A percentile compares a stretch with the other conserved stretches of the same genome.
Evolutionary conservation across 75 land plant genomes (phyloP).

Genomic region (Isoetes taiwanensis): DNA sequence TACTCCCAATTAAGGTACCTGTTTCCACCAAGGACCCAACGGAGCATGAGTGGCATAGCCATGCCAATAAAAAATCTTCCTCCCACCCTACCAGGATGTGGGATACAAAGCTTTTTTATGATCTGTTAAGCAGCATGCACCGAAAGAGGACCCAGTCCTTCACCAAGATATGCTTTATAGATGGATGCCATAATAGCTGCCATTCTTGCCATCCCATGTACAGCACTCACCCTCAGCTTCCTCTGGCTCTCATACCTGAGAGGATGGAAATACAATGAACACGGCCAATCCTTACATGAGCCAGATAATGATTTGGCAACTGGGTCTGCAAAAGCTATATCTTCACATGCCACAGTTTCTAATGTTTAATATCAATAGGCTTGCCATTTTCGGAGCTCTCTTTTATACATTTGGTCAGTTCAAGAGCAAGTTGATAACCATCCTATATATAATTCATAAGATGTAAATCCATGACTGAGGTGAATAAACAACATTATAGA

Average conservation of each 20-base stretch:
- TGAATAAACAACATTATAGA: too few species aligned
- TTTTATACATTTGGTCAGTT: not conserved
- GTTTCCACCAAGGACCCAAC: slow-evolving; percentile 3
- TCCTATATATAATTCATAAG: not conserved
- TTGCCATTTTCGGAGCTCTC: not conserved
- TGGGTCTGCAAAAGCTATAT: not conserved
- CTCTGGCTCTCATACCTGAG: slow-evolving; percentile 1
- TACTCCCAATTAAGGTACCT: too few species aligned
- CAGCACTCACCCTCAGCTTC: not conserved
- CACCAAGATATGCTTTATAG: slow-evolving; percentile 5
- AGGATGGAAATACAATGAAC: too few species aligned
- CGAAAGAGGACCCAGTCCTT: slow-evolving; percentile 1
- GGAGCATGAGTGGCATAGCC: not conserved
- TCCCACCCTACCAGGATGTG: slow-evolving; percentile 2
- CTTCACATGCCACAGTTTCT: not conserved
- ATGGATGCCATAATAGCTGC: not conserved
- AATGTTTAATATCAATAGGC: not conserved
- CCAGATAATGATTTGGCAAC: too few species aligned
- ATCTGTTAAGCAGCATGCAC: not conserved
- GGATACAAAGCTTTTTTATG: not conserved
- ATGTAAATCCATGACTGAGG: not conserved
- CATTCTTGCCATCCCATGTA: slow-evolving; percentile 8
- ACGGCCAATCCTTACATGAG: too few species aligned
- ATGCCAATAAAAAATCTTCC: slow-evolving; percentile 6
- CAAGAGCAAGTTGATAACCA: slow-evolving; percentile 4